Evolutionary conservation across 768 basidiomycete genomes (phyloP), one percentile per base, ranked within the genome.

Genomic region (Macrolepiota albuminosa): DNA sequence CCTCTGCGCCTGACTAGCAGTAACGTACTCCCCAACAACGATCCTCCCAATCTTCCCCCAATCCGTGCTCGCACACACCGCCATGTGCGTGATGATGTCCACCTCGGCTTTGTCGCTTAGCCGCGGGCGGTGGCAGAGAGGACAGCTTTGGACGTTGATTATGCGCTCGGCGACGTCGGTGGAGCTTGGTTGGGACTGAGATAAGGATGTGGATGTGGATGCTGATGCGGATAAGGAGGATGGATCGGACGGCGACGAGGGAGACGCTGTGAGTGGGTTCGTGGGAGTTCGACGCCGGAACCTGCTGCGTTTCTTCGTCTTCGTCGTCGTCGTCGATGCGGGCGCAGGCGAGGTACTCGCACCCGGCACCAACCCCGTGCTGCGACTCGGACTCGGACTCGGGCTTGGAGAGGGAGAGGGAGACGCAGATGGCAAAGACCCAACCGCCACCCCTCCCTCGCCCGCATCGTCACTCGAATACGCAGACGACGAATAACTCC

Each of bases 21-120:
- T 98, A 3, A 98, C 95, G 64, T 92, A 99, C 69, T 96, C 95
- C 18, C 91, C 88, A 13, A 96, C 95, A 47, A 97, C 85, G 63
- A 98, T 93, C 62, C 88, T 72, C 67, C 97, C 89, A 33, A 98
- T 88, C 61, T 87, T 83, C 40, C 81, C 85, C 94, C 95, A 98
- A 70, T 98, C 97, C 65, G 87, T 84, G 63, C 88, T 91, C 10
- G 97, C 95, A 67, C 96, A 99, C 10, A 98, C 85, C 1, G 95
- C 97, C n/a, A 99, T 74, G 72, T 99, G 96, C 26, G 97, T 98
- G 55, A 99, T 79, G 67, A 98, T 97, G 70, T 97, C 95, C 67
- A 94, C 79, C 72, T 98, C 97, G 0, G 87, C 92, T 71, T 94
- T 94, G 56, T 84, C 82, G 72, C 84, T 90, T 66, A 98, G 68